phyloP scores from a whole-genome alignment of 495 filamentous ascomycete genomes.

The Clavariopsis aquatica region DNA sequence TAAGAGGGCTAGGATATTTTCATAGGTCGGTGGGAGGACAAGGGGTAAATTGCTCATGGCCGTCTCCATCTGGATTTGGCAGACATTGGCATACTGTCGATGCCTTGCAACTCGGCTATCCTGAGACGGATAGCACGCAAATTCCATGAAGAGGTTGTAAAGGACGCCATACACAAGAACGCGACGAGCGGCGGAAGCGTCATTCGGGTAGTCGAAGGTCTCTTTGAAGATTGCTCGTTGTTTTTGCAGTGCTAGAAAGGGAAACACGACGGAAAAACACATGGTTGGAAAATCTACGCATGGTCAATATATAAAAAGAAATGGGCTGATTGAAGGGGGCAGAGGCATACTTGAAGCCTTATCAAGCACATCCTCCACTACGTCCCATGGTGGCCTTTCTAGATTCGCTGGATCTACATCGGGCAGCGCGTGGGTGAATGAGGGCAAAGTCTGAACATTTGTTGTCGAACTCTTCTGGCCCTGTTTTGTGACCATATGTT shows the following conservation, averaged over 20 bases:
- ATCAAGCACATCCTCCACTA: slow-evolving; percentile 19
- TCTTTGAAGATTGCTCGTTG: slow-evolving; percentile 61
- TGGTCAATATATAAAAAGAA: not conserved
- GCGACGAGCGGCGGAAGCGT: slow-evolving; percentile 57
- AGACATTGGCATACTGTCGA: slow-evolving; percentile 48
- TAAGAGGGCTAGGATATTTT: slow-evolving; percentile 61
- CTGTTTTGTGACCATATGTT: slow-evolving; percentile 44
- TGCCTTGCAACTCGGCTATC: slow-evolving; percentile 2
- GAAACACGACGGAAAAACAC: slow-evolving; percentile 29
- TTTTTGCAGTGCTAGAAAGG: slow-evolving; percentile 50
- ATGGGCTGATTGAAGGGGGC: not conserved
- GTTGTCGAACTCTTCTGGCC: slow-evolving; percentile 1
- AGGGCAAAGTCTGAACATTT: not conserved
- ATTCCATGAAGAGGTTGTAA: slow-evolving; percentile 59
- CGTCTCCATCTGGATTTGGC: slow-evolving; percentile 60
- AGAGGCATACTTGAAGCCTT: slow-evolving; percentile 14
- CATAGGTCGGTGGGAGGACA: slow-evolving; percentile 57
- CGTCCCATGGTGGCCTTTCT: slow-evolving; percentile 26
- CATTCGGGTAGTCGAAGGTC: slow-evolving; percentile 61
- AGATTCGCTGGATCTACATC: slow-evolving; percentile 20
- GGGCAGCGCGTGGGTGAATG: slow-evolving; percentile 4
- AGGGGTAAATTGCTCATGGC: slow-evolving; percentile 59
- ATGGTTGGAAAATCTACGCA: slow-evolving; percentile 15
- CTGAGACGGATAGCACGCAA: slow-evolving; percentile 7
- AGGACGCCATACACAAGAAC: slow-evolving; percentile 59